Evolutionary conservation across 148 eudicot genomes (phyloP).

Genomic region (Rhododendron griersonianum): DNA sequence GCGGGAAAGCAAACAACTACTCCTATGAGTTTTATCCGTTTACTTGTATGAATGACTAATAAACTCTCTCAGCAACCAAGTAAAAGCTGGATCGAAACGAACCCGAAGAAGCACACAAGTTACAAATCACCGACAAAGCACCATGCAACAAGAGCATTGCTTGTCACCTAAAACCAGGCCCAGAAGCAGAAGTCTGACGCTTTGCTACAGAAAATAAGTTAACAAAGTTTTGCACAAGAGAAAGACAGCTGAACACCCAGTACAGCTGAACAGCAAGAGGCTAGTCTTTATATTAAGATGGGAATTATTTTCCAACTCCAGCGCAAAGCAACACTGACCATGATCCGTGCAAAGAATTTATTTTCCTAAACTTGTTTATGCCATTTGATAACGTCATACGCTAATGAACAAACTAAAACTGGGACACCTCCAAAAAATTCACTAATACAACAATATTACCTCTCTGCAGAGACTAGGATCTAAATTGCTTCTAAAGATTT

Average conservation of each 20-base stretch:
- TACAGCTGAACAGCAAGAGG: not conserved
- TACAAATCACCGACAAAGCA: not conserved
- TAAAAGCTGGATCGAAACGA: not conserved
- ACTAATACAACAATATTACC: constrained; percentile 30
- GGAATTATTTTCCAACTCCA: not conserved
- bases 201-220: not conserved
- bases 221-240: not conserved
- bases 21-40: no score
- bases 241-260: not conserved
- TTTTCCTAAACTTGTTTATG: not conserved
- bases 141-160: not conserved
- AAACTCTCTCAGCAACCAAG: not conserved
- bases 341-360: not conserved
- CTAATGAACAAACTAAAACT: no score
- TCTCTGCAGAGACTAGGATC: constrained; percentile 73
- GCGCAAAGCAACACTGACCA: not conserved
- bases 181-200: not conserved
- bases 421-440: not conserved
- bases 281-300: not conserved
- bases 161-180: not conserved
- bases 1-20: not conserved
- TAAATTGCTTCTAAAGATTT: constrained; percentile 72
- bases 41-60: not conserved
- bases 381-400: not conserved
- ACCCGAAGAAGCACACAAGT: not conserved